Conservation (phyloP, 805 yeast genomes). For the Kazachstania psychrophila region DNA sequence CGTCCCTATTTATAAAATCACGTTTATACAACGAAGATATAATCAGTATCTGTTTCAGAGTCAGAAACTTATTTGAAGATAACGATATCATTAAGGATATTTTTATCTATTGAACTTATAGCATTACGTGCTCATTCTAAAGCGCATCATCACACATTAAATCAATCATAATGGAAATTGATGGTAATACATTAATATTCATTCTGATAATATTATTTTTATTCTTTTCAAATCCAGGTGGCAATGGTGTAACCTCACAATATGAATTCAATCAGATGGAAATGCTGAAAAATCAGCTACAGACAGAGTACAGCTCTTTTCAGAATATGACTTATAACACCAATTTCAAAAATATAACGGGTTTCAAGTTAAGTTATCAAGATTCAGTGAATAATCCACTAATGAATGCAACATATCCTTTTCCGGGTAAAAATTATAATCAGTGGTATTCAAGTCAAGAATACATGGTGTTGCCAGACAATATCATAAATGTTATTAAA, state of each 20-base stretch:
- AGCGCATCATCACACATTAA: too few relatives aligned
- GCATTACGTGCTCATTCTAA: too few relatives aligned
- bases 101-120: too few relatives aligned
- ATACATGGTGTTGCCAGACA: conserved; percentile 52
- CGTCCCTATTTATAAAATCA: too few relatives aligned
- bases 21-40: too few relatives aligned
- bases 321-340: conserved; percentile 35
- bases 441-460: conserved; percentile 42
- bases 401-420: conserved; percentile 47
- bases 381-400: conserved; percentile 42
- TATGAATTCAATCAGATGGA: conserved; percentile 34
- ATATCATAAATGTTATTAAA: conserved; percentile 39
- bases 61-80: too few relatives aligned
- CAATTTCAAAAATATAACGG: conserved; percentile 68
- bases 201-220: conserved; percentile 25
- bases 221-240: conserved; percentile 27
- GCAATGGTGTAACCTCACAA: conserved; percentile 28
- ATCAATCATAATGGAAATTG: conserved; percentile 32
- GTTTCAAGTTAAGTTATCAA: conserved; percentile 54
- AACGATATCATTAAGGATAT: too few relatives aligned
- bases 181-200: conserved; percentile 27
- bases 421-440: conserved; percentile 37
- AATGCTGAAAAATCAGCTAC: conserved; percentile 32
- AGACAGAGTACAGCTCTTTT: conserved; percentile 30
- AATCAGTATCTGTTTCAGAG: too few relatives aligned